phyloP scores from a whole-genome alignment of 176 grass and related monocot genomes.

The Typha latifolia region DNA sequence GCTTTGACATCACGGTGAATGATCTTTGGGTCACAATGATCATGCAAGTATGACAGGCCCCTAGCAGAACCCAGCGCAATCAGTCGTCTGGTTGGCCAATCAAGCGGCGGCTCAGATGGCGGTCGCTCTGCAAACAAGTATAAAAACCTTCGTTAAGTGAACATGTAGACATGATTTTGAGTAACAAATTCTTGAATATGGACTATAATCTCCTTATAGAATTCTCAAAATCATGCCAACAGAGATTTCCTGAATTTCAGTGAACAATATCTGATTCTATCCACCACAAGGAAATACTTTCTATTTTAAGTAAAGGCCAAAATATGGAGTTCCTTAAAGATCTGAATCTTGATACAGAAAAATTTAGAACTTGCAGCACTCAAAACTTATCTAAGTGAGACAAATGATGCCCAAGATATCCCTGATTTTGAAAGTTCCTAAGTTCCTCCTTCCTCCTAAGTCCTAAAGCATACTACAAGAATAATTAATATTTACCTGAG shows the following conservation, averaged over 20 bases:
- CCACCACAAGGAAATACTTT: too few species aligned
- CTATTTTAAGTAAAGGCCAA: too few species aligned
- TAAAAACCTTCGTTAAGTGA: background rate
- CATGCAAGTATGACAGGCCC: conserved; percentile 60
- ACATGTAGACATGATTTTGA: background rate
- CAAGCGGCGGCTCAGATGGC: conserved; percentile 36
- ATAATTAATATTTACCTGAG: background rate
- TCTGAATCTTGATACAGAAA: too few species aligned
- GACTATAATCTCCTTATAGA: too few species aligned
- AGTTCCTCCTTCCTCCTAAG: background rate
- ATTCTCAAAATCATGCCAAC: too few species aligned
- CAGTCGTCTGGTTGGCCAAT: conserved; percentile 38
- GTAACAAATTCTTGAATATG: background rate
- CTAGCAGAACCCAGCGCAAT: conserved; percentile 71
- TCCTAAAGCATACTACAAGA: background rate
- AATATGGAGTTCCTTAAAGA: too few species aligned
- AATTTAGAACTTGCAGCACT: too few species aligned
- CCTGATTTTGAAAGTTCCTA: background rate
- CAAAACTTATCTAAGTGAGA: background rate
- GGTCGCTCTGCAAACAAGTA: conserved; percentile 33
- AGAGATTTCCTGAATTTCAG: too few species aligned
- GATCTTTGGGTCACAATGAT: conserved; percentile 89
- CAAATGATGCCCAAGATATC: background rate
- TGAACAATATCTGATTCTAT: too few species aligned
- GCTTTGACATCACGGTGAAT: conserved; percentile 77